Conservation (phyloP, 108 stramenopile genomes). For the Parietichytrium sp. region DNA sequence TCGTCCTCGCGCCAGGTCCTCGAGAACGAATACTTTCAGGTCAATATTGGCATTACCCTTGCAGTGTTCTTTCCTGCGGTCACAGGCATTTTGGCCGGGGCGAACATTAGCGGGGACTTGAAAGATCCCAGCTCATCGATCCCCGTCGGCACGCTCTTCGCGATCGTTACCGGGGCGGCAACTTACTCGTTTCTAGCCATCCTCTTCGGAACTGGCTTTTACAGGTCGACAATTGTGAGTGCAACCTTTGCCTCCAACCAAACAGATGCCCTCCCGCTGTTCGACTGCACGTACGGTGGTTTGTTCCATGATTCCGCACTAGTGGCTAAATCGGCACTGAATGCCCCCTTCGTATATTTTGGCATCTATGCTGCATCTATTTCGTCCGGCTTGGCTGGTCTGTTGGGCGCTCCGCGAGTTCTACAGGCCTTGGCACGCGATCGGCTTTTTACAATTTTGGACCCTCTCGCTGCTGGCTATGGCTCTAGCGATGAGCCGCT, state of each 20-base stretch:
- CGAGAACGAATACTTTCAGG: neutral
- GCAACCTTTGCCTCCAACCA: neutral
- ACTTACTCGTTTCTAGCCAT: constrained; percentile 58
- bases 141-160: constrained; percentile 67
- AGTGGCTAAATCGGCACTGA: constrained; percentile 61
- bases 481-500: constrained; percentile 40
- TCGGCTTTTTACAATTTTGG: constrained; percentile 48
- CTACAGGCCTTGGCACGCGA: constrained; percentile 70
- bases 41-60: constrained; percentile 43
- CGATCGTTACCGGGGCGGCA: constrained; percentile 45
- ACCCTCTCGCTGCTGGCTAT: constrained; percentile 56
- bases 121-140: constrained; percentile 63
- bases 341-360: constrained; percentile 64
- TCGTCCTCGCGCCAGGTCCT: neutral
- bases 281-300: constrained; percentile 61
- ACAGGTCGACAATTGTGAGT: constrained; percentile 57
- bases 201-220: constrained; percentile 60
- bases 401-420: constrained; percentile 66
- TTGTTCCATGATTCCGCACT: constrained; percentile 10
- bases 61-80: constrained; percentile 72
- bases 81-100: constrained; percentile 73
- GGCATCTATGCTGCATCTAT: constrained; percentile 69
- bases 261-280: neutral
- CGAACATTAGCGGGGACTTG: constrained; percentile 60
- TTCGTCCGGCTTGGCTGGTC: constrained; percentile 65